Evolutionary conservation across 306 rosid species (phyloP).

Genomic region (Vicia sativa): DNA sequence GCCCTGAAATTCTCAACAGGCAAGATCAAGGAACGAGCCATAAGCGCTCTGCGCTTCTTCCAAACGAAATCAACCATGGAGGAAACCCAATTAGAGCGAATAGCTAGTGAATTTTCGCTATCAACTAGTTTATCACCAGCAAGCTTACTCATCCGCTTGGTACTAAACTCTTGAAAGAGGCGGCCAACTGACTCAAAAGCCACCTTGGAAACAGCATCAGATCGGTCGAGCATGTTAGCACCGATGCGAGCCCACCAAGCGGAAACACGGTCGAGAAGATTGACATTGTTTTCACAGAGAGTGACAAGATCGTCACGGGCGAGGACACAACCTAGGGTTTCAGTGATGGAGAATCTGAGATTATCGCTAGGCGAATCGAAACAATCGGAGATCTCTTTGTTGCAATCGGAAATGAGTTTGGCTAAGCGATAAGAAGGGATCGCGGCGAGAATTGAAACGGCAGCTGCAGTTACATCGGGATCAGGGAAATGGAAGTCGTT

Average conservation of each 20-base stretch:
- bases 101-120: slow-evolving; percentile 91
- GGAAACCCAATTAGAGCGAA: slow-evolving; percentile 94
- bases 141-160: slow-evolving; percentile 87
- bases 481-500: slow-evolving; percentile 90
- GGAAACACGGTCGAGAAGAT: slow-evolving; percentile 77
- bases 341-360: slow-evolving; percentile 83
- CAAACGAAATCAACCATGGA: slow-evolving; percentile 95
- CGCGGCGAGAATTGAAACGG: slow-evolving; percentile 91
- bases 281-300: slow-evolving; percentile 89
- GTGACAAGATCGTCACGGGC: slow-evolving; percentile 96
- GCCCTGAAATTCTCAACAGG: slow-evolving; percentile 91
- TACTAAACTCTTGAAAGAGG: slow-evolving; percentile 85
- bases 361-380: slow-evolving; percentile 80
- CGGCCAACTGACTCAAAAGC: slow-evolving; percentile 96
- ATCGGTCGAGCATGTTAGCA: slow-evolving; percentile 79
- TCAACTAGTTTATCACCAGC: slow-evolving; percentile 95
- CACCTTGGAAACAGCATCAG: slow-evolving; percentile 84
- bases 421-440: slow-evolving; percentile 82
- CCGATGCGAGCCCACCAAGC: slow-evolving; percentile 90
- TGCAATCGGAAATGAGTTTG: slow-evolving; percentile 72
- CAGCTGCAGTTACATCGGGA: slow-evolving; percentile 96
- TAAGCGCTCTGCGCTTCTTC: slow-evolving; percentile 87
- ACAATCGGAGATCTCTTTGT: slow-evolving; percentile 78
- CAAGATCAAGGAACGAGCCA: slow-evolving; percentile 84
- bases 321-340: slow-evolving; percentile 89